Base-by-base conservation (phyloP, 2,329 filamentous ascomycete species). In the Sporothrix globosa region DNA sequence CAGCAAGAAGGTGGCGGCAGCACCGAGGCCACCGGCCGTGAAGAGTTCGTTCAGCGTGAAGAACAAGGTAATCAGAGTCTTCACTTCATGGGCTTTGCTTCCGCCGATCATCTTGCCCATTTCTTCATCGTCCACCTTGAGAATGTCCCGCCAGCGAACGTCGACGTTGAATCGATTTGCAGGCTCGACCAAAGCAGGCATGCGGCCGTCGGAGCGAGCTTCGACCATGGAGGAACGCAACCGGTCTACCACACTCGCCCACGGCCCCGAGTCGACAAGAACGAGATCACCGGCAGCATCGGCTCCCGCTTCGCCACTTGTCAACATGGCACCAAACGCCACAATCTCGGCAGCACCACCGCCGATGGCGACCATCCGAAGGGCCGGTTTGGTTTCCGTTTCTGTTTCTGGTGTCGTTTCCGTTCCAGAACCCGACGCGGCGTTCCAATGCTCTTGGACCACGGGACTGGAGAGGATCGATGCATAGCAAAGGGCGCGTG, bases 1-100 rank as follows among this genome's bases (percentile, higher is more conserved):
- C 4, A 93, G 84, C 0, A 99, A 83, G 74, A 98, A 90, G 3
- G 83, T 83, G 0, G 95, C 97, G 0, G 95, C 93, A 74, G 89
- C 88, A 2, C 89, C 84, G 63, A 89, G 83, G 30, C 93, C 87
- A 0, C 90, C 92, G 0, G 87, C 84, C 0, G 92, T 91, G 82
- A 97, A 98, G 0, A 99, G 88, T 81, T 99, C 96, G 79, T 98
- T 98, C 61, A 98, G 86, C 0, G 95, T 97, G 83, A 98, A 99
- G 81, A 98, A 88, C 14, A 98, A 81, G 0, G 94, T 97, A 17
- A 97, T 83, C 0, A 97, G 80, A 3, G 85, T 11, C 85, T 82
- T 72, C 70, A 21, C 54, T 56, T 21, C 76, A 65, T 10, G 77
- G 54, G 19, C 72, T 53, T 7, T 78, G 30, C 21, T 34, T 4